phyloP scores from a whole-genome alignment of 305 asterid genomes.

The Rubia balearica region DNA sequence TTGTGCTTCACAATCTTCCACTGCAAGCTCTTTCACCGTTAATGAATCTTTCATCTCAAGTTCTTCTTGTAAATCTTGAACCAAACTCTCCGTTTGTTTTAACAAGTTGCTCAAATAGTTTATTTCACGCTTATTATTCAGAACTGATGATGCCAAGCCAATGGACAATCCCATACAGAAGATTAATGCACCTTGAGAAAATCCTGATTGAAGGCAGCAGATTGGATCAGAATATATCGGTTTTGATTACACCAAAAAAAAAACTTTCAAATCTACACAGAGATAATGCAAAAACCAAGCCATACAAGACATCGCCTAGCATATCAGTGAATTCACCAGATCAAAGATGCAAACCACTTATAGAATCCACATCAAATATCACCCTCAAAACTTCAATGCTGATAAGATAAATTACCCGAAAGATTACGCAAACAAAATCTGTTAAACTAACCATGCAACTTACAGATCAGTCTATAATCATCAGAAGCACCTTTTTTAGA shows the following conservation, averaged over 20 bases:
- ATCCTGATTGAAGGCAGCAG: slow-evolving; percentile 42
- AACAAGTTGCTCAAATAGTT: slow-evolving; percentile 46
- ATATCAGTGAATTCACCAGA: not conserved
- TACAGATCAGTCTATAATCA: not conserved
- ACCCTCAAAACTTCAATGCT: not conserved
- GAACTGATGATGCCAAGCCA: slow-evolving; percentile 54
- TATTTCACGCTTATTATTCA: slow-evolving; percentile 46
- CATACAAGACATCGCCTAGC: not conserved
- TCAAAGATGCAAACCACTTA: not conserved
- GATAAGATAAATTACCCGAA: not conserved
- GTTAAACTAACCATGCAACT: not conserved
- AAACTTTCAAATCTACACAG: not conserved
- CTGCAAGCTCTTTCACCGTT: slow-evolving; percentile 66
- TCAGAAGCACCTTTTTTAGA: not conserved
- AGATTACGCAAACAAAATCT: not conserved
- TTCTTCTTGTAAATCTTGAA: slow-evolving; percentile 87
- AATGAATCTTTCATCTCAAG: slow-evolving; percentile 86
- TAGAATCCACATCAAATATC: not conserved
- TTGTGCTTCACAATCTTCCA: slow-evolving; percentile 51
- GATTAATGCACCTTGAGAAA: slow-evolving; percentile 33
- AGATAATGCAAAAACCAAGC: not conserved
- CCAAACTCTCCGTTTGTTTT: slow-evolving; percentile 62
- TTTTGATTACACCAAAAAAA: not conserved
- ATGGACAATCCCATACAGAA: slow-evolving; percentile 62
- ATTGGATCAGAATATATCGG: slow-evolving; percentile 4